Evolutionary conservation across 352 stramenopile genomes (phyloP).

Genomic region (Pythium folliculosum): DNA sequence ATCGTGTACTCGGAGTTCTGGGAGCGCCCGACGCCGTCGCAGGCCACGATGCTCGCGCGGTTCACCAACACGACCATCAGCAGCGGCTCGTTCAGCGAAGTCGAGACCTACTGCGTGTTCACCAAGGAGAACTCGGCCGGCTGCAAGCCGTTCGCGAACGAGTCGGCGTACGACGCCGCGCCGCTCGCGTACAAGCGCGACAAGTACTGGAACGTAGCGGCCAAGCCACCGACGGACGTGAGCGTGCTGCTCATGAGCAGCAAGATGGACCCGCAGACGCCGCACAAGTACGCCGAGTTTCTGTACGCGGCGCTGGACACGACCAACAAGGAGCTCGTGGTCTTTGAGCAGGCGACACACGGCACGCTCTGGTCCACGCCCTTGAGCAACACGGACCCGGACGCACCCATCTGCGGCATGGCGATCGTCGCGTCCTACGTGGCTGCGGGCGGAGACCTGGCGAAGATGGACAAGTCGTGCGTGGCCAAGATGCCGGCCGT

Average conservation of each 20-base stretch:
- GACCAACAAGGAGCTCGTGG: constrained; percentile 41
- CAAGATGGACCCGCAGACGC: constrained; percentile 46
- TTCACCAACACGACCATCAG: constrained; percentile 36
- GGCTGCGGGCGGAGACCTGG: constrained; percentile 24
- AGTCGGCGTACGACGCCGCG: constrained; percentile 15
- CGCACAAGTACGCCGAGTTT: constrained; percentile 37
- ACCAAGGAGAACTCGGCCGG: constrained; percentile 41
- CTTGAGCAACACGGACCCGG: constrained; percentile 24
- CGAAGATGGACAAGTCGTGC: constrained; percentile 40
- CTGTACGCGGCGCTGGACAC: constrained; percentile 31
- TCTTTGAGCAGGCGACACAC: constrained; percentile 49
- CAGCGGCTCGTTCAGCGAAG: constrained; percentile 27
- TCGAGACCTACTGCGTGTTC: constrained; percentile 56
- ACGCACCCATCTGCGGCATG: constrained; percentile 37
- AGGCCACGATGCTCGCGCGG: constrained; percentile 17
- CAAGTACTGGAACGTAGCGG: constrained; percentile 38
- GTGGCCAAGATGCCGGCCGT: constrained; percentile 31
- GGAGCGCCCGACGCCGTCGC: constrained; percentile 29
- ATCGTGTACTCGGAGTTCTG: constrained; percentile 44
- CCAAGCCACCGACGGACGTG: constrained; percentile 31
- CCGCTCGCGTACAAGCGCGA: constrained; percentile 34
- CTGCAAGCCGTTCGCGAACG: constrained; percentile 39
- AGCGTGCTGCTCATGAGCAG: constrained; percentile 49
- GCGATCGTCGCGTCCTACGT: constrained; percentile 44
- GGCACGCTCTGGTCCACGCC: constrained; percentile 34